These are phyloP conservation scores for Penicillium sp. DNA, from an alignment of 2,329 filamentous ascomycete genomes.

Conservation along the genomic window DNA sequence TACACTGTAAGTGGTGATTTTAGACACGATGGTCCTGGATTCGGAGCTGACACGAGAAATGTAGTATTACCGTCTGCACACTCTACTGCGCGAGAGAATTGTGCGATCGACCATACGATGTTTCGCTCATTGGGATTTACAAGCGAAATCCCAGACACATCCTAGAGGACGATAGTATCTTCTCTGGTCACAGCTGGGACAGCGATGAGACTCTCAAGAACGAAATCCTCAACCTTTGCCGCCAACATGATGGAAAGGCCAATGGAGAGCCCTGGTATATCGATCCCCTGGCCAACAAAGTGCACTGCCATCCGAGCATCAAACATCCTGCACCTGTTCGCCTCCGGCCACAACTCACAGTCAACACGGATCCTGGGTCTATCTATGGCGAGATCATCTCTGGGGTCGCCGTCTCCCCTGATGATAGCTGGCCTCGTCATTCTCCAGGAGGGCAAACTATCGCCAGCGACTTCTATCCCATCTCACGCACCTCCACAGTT, in stretches of 20 bases:
- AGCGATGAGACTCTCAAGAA: constrained; percentile 37
- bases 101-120: constrained; percentile 36
- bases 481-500: constrained; percentile 30
- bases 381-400: constrained; percentile 30
- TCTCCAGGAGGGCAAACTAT: constrained; percentile 19
- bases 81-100: constrained; percentile 39
- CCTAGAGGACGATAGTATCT: constrained; percentile 28
- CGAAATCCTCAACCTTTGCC: constrained; percentile 37
- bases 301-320: constrained; percentile 29
- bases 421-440: constrained; percentile 15
- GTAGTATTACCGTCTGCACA: constrained; percentile 33
- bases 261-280: constrained; percentile 22
- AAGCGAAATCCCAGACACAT: constrained; percentile 15
- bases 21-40: neutral
- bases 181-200: constrained; percentile 33
- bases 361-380: constrained; percentile 29
- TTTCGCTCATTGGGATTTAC: constrained; percentile 37
- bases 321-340: constrained; percentile 30
- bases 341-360: constrained; percentile 27
- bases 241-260: constrained; percentile 32
- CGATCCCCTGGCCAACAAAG: constrained; percentile 26
- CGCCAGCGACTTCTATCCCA: constrained; percentile 20
- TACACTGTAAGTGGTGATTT: constrained; percentile 30
- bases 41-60: constrained; percentile 1
- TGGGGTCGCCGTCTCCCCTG: constrained; percentile 26